phyloP scores from a whole-genome alignment of 2,329 filamentous ascomycete genomes.

The Cercospora berteroae region DNA sequence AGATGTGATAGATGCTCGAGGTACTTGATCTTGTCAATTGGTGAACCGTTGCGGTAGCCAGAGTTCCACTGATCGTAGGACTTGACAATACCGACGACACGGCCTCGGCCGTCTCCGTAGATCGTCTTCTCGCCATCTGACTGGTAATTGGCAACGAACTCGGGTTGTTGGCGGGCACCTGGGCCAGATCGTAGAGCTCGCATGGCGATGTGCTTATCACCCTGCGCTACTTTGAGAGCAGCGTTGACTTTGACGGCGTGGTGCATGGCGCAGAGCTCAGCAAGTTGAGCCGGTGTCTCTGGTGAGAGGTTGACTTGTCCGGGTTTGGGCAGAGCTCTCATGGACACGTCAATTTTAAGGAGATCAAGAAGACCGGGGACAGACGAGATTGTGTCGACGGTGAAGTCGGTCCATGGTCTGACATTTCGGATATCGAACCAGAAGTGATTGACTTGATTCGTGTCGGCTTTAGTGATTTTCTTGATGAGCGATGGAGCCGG shows the following conservation, averaged over 20 bases:
- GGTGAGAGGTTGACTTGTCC: conserved; percentile 55
- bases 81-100: conserved; percentile 82
- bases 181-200: conserved; percentile 39
- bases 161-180: conserved; percentile 54
- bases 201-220: conserved; percentile 61
- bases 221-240: conserved; percentile 73
- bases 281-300: conserved; percentile 74
- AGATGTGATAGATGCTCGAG: conserved; percentile 81
- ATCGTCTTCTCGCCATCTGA: conserved; percentile 53
- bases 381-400: conserved; percentile 65
- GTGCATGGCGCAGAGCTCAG: conserved; percentile 71
- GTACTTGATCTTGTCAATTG: conserved; percentile 84
- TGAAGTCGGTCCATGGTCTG: conserved; percentile 79
- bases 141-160: conserved; percentile 64
- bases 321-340: conserved; percentile 60
- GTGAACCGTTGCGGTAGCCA: conserved; percentile 82
- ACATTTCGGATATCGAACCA: conserved; percentile 96
- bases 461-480: conserved; percentile 67
- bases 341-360: conserved; percentile 61
- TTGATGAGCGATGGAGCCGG: conserved; percentile 79
- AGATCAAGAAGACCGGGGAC: conserved; percentile 72
- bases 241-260: conserved; percentile 87
- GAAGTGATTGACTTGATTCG: conserved; percentile 73
- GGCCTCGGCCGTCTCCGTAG: conserved; percentile 50
- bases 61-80: conserved; percentile 94